Conservation (phyloP, 306 rosid species). For the Sindora glabra region DNA sequence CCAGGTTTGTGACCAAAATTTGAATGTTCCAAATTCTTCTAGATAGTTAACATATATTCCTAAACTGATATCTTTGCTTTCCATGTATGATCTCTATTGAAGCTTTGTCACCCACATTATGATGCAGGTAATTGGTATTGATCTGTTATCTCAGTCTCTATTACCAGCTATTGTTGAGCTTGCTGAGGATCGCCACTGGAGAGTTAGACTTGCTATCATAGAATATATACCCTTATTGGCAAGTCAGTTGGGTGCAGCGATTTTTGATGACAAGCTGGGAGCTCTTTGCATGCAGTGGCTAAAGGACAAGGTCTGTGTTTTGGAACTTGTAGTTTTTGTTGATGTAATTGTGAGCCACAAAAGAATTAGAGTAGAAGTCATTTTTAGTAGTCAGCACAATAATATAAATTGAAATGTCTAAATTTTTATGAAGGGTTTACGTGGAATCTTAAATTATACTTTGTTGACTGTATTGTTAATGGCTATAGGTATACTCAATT, state of each 20-base stretch:
- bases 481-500: constrained; percentile 77
- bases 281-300: constrained; percentile 99
- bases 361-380: too few relatives aligned
- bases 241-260: constrained; percentile 91
- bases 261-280: constrained; percentile 94
- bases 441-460: not conserved
- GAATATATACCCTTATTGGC: constrained; percentile 94
- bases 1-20: constrained; percentile 47
- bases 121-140: constrained; percentile 94
- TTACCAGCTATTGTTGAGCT: constrained; percentile 97
- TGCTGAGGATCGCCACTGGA: constrained; percentile 97
- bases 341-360: too few relatives aligned
- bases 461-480: constrained; percentile 6
- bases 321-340: too few relatives aligned
- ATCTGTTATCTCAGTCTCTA: constrained; percentile 86
- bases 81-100: not conserved
- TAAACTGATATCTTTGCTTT: too few relatives aligned
- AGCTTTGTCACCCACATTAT: constrained; percentile 10
- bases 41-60: not conserved
- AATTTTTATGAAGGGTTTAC: too few relatives aligned
- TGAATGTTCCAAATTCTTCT: not conserved
- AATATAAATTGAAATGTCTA: too few relatives aligned
- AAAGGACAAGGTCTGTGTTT: constrained; percentile 87
- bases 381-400: too few relatives aligned
- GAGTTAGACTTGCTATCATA: constrained; percentile 92